These are phyloP conservation scores for Populus hybrid DNA, from an alignment of 441 rosid species.

Conservation along the genomic window DNA sequence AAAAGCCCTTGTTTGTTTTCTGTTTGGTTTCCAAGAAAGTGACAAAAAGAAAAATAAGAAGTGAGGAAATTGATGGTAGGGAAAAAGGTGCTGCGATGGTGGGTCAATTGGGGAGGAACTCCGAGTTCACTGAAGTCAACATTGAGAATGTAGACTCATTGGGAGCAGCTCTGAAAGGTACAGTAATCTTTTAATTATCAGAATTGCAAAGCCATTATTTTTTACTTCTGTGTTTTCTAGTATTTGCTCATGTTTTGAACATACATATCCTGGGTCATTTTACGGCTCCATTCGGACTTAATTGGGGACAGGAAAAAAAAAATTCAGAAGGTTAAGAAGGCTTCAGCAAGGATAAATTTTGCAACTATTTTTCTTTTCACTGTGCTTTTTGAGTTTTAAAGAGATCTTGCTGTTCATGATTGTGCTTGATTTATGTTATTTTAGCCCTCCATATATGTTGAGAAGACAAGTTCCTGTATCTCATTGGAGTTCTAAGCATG, in stretches of 20 bases:
- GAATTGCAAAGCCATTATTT: background rate
- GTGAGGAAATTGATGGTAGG: conserved; percentile 29
- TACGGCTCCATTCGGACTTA: background rate
- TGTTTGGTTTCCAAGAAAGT: conserved; percentile 4
- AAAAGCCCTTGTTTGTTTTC: background rate
- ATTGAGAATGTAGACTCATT: conserved; percentile 48
- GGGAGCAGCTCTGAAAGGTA: conserved; percentile 63
- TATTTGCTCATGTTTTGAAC: background rate
- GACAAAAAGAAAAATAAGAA: conserved; percentile 1
- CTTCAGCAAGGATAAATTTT: background rate
- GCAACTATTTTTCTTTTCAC: background rate
- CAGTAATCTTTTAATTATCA: conserved; percentile 10
- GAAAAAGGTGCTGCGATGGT: conserved; percentile 86
- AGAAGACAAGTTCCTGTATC: background rate
- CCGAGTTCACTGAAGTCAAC: conserved; percentile 58
- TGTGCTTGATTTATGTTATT: background rate
- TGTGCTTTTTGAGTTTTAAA: no score
- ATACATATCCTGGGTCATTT: no score
- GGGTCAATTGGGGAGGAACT: conserved; percentile 63
- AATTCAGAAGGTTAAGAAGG: background rate
- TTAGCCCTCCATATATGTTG: background rate
- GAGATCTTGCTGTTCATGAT: no score
- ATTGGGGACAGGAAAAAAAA: background rate
- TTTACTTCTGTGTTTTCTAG: background rate
- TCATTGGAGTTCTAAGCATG: background rate